A percentile compares a stretch with the other conserved stretches of the same genome.
Evolutionary conservation across 345 rosid species (phyloP).

Genomic region (Eutrema japonicum): DNA sequence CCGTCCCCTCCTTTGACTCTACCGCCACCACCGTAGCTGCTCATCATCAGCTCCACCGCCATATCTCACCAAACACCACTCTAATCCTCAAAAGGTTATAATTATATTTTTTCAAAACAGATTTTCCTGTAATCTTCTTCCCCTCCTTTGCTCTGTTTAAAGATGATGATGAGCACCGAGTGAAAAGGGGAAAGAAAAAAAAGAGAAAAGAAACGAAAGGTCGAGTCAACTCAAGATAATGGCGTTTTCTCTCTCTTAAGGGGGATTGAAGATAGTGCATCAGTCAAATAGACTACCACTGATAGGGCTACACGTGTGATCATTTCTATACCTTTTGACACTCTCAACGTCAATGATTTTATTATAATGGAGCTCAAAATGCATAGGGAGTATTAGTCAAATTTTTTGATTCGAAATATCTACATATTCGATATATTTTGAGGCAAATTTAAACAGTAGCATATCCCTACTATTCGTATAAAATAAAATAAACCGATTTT

Average conservation of each 20-base stretch:
- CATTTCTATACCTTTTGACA: conserved; percentile 25
- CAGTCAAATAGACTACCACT: conserved; percentile 39
- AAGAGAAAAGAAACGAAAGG: neutral
- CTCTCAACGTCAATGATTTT: conserved; percentile 37
- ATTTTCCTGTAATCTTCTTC: neutral
- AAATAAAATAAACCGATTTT: neutral
- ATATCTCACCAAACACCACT: conserved; percentile 19
- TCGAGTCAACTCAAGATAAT: conserved; percentile 40
- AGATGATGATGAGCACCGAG: conserved; percentile 23
- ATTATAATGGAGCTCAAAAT: conserved; percentile 21
- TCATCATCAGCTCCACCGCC: conserved; percentile 38
- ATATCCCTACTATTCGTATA: neutral
- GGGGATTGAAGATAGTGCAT: conserved; percentile 24
- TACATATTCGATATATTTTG: neutral
- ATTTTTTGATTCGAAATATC: neutral
- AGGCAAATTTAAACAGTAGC: neutral
- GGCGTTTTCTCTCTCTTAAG: conserved; percentile 21
- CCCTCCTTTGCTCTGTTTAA: conserved; percentile 9
- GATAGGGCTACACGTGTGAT: neutral
- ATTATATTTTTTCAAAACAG: neutral
- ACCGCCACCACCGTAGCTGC: conserved; percentile 18
- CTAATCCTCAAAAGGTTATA: conserved; percentile 3
- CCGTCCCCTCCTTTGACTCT: conserved; percentile 14
- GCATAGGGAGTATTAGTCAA: neutral
- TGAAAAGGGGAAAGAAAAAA: neutral